phyloP scores from a whole-genome alignment of 1,284 basidiomycete genomes.

The Meripilus lineatus region DNA sequence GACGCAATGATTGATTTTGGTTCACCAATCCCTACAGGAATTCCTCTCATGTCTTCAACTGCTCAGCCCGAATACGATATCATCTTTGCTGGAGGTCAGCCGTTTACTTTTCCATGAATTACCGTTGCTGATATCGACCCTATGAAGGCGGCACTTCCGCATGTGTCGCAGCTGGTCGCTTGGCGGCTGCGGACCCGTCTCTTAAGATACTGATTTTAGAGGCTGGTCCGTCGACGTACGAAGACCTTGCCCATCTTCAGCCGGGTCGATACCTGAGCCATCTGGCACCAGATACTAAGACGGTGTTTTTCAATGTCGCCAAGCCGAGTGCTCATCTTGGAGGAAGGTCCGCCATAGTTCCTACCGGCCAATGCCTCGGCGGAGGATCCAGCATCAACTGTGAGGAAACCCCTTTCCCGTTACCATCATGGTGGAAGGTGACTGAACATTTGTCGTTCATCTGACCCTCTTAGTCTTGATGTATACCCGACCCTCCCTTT shows the following conservation, averaged over 20 bases:
- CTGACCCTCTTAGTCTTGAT: conserved; percentile 32
- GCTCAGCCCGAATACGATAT: conserved; percentile 42
- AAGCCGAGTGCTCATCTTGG: conserved; percentile 31
- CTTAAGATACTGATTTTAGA: conserved; percentile 39
- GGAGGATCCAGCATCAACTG: conserved; percentile 57
- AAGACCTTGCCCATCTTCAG: conserved; percentile 25
- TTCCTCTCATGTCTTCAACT: too few species aligned
- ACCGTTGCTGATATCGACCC: conserved; percentile 22
- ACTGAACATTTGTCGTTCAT: not conserved
- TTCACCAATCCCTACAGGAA: too few species aligned
- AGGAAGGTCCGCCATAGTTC: conserved; percentile 37
- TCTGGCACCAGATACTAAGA: conserved; percentile 19
- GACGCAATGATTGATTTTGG: too few species aligned
- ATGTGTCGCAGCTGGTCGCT: conserved; percentile 38
- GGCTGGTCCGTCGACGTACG: conserved; percentile 31
- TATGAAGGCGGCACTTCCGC: conserved; percentile 36
- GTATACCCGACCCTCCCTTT: conserved; percentile 45
- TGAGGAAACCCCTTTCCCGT: conserved; percentile 23
- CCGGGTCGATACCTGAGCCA: conserved; percentile 28
- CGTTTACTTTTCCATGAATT: conserved; percentile 4
- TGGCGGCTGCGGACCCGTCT: conserved; percentile 35
- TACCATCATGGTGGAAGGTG: not conserved
- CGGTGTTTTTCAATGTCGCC: conserved; percentile 13
- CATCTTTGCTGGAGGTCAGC: conserved; percentile 43
- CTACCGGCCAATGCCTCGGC: conserved; percentile 42